Evolutionary conservation across 192 early-diverging fungal species (phyloP).

Genomic region (Glomus cerebriforme): DNA sequence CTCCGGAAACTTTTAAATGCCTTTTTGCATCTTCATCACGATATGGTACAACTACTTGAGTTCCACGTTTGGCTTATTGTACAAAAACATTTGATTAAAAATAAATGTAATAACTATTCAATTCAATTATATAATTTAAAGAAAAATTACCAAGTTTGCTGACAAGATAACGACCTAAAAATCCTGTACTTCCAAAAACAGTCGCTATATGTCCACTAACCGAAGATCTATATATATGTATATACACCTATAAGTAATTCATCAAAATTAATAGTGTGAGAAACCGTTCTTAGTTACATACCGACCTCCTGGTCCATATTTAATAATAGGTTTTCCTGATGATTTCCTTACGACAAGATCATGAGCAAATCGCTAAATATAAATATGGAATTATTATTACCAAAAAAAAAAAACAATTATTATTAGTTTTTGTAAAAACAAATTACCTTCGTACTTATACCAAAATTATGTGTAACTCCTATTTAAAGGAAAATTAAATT

Average conservation of each 20-base stretch:
- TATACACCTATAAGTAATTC: not conserved
- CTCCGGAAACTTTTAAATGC: slow-evolving; percentile 90
- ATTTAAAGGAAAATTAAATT: not conserved
- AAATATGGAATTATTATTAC: not conserved
- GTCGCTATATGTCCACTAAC: slow-evolving; percentile 88
- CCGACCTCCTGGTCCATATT: slow-evolving; percentile 68
- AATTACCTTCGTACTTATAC: not conserved
- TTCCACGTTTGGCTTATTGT: slow-evolving; percentile 79
- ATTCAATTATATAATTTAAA: not conserved
- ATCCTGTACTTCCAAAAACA: slow-evolving; percentile 95
- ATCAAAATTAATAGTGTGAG: no score
- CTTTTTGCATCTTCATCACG: slow-evolving; percentile 83
- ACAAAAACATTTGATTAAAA: not conserved
- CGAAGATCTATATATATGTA: slow-evolving; percentile 57
- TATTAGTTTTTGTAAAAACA: not conserved
- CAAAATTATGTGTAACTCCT: not conserved
- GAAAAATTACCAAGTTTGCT: slow-evolving; percentile 75
- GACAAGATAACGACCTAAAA: slow-evolving; percentile 92
- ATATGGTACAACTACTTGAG: slow-evolving; percentile 88
- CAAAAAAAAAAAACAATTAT: not conserved
- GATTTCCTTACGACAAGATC: slow-evolving; percentile 58
- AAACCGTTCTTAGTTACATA: slow-evolving; percentile 36
- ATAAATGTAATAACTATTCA: not conserved
- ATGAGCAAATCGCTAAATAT: slow-evolving; percentile 48
- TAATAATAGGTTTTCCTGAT: slow-evolving; percentile 61